phyloP scores from a whole-genome alignment of 1,139 yeast genomes.

The Pichia cactophila region DNA sequence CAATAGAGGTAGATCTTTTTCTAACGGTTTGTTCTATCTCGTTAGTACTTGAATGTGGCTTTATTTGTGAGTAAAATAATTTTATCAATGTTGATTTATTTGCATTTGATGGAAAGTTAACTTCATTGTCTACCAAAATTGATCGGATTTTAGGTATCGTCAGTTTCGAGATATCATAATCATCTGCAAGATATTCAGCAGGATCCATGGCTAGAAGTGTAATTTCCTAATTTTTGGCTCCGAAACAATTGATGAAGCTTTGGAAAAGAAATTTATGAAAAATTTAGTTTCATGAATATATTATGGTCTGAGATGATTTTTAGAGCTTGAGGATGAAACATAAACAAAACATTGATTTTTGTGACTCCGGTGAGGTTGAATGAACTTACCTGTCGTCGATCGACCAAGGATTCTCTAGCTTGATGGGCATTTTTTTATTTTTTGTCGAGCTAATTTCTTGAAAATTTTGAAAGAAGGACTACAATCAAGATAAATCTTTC shows the following conservation, averaged over 20 bases:
- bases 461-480: no score
- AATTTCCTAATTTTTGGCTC: not conserved
- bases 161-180: slow-evolving; percentile 52
- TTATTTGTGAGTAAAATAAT: slow-evolving; percentile 44
- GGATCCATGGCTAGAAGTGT: slow-evolving; percentile 20
- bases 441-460: not conserved
- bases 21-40: slow-evolving; percentile 22
- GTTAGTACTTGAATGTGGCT: slow-evolving; percentile 33
- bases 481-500: no score
- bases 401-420: not conserved
- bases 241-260: not conserved
- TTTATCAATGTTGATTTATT: slow-evolving; percentile 55
- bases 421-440: no score
- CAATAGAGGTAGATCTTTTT: not conserved
- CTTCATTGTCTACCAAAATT: slow-evolving; percentile 49
- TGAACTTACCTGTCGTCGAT: not conserved
- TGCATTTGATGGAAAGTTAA: slow-evolving; percentile 50
- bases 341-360: not conserved
- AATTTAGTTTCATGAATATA: no score
- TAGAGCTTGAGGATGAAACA: not conserved
- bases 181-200: slow-evolving; percentile 22
- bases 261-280: not conserved
- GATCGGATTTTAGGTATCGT: slow-evolving; percentile 60
- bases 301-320: no score
- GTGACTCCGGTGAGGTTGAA: not conserved